These are phyloP conservation scores for Paradendryphiella salina DNA, from an alignment of 2,329 filamentous ascomycete genomes.

Conservation along the genomic window DNA sequence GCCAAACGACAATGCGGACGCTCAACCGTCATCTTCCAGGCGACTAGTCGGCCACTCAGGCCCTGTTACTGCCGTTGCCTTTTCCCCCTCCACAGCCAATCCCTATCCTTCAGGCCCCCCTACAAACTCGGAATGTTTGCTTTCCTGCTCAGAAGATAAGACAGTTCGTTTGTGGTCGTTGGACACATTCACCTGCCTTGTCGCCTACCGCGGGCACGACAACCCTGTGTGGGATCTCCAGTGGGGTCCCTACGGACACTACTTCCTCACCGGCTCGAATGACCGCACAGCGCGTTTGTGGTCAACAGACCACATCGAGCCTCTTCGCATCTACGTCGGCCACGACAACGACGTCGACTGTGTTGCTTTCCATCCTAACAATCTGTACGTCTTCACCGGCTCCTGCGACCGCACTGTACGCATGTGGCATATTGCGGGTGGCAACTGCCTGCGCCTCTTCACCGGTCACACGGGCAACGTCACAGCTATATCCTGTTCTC, in stretches of 20 bases:
- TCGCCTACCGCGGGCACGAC: slow-evolving; percentile 91
- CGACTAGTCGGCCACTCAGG: slow-evolving; percentile 84
- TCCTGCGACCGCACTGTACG: slow-evolving; percentile 91
- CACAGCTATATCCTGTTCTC: slow-evolving; percentile 80
- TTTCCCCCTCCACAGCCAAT: slow-evolving; percentile 70
- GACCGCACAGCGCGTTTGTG: slow-evolving; percentile 91
- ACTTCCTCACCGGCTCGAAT: slow-evolving; percentile 85
- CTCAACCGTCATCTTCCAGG: slow-evolving; percentile 69
- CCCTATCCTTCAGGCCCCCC: slow-evolving; percentile 55
- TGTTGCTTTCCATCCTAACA: slow-evolving; percentile 93
- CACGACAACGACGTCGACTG: slow-evolving; percentile 93
- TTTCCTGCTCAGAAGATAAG: slow-evolving; percentile 86
- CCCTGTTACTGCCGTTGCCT: slow-evolving; percentile 85
- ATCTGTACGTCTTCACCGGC: slow-evolving; percentile 88
- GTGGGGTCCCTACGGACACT: slow-evolving; percentile 93
- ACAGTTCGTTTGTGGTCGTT: slow-evolving; percentile 91
- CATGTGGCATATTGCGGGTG: slow-evolving; percentile 94
- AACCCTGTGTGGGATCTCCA: slow-evolving; percentile 84
- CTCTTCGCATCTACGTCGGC: slow-evolving; percentile 83
- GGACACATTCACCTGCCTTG: slow-evolving; percentile 88
- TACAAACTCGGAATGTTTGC: slow-evolving; percentile 71
- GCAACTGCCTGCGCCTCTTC: slow-evolving; percentile 86
- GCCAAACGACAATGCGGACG: slow-evolving; percentile 56
- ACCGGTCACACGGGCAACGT: slow-evolving; percentile 89
- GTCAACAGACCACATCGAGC: slow-evolving; percentile 89